phyloP scores from a whole-genome alignment of 2,329 filamentous ascomycete genomes.

The Ceratocystis alfenasii region DNA sequence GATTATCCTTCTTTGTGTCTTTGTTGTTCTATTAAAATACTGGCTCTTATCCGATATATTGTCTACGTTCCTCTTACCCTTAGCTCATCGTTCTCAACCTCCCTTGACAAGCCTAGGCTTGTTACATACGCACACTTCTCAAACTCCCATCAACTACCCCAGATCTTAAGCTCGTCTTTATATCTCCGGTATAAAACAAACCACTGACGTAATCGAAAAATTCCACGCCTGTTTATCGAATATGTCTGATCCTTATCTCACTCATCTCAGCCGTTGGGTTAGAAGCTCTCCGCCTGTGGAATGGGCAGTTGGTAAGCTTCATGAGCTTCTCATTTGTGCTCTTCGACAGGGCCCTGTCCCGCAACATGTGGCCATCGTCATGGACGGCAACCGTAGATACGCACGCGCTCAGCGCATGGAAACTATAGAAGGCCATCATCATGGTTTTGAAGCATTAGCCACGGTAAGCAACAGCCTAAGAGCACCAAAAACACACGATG shows the following conservation, averaged over 20 bases:
- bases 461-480: conserved; percentile 26
- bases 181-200: background rate
- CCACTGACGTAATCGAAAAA: background rate
- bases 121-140: background rate
- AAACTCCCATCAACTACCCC: background rate
- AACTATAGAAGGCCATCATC: conserved; percentile 88
- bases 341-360: conserved; percentile 84
- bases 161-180: background rate
- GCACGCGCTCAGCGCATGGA: conserved; percentile 85
- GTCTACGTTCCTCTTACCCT: background rate
- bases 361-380: conserved; percentile 95
- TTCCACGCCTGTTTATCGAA: background rate
- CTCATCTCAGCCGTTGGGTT: conserved; percentile 52
- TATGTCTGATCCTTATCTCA: conserved; percentile 46
- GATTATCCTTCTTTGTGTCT: background rate
- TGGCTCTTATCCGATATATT: background rate
- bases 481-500: background rate
- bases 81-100: background rate
- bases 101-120: background rate
- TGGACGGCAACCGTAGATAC: conserved; percentile 95
- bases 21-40: background rate
- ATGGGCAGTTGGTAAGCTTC: conserved; percentile 68
- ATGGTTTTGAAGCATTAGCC: conserved; percentile 90
- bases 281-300: conserved; percentile 81
- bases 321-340: conserved; percentile 77